These are phyloP conservation scores for Moesziomyces antarcticus DNA, from an alignment of 1,284 basidiomycete species.

Conservation along the genomic window DNA sequence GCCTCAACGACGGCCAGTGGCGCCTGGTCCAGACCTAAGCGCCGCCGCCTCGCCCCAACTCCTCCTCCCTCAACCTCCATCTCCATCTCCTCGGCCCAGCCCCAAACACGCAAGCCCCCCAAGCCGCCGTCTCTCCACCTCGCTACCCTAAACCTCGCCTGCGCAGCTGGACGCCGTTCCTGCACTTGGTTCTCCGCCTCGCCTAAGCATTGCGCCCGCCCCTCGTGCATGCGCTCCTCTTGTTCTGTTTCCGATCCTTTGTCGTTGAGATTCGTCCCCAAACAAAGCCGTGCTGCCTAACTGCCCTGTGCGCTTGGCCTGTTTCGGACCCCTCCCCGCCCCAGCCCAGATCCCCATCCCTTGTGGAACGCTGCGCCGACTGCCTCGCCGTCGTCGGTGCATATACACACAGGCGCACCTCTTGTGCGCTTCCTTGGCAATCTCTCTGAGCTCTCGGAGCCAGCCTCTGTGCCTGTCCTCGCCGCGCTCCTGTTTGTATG, in stretches of 20 bases:
- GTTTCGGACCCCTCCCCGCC: background rate
- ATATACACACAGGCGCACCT: background rate
- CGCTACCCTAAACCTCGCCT: constrained; percentile 1
- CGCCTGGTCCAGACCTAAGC: background rate
- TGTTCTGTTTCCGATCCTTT: background rate
- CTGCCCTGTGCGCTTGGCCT: background rate
- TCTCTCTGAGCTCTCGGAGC: background rate
- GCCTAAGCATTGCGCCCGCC: constrained; percentile 14
- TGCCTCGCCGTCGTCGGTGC: too few species aligned
- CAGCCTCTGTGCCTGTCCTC: background rate
- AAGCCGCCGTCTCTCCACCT: background rate
- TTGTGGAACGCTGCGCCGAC: too few species aligned
- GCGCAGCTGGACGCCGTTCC: constrained; percentile 16
- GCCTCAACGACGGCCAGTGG: background rate
- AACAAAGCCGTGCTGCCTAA: background rate
- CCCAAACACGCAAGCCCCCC: background rate
- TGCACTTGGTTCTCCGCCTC: constrained; percentile 26
- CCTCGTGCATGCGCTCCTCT: background rate
- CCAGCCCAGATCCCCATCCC: too few species aligned
- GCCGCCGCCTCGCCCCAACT: background rate
- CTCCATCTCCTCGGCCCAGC: background rate
- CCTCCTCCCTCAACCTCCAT: constrained; percentile 3
- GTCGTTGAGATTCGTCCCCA: background rate
- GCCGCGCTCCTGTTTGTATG: background rate
- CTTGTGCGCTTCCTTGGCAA: background rate